Evolutionary conservation across 2,329 filamentous ascomycete genomes (phyloP).

Genomic region (Fusarium sp.): DNA sequence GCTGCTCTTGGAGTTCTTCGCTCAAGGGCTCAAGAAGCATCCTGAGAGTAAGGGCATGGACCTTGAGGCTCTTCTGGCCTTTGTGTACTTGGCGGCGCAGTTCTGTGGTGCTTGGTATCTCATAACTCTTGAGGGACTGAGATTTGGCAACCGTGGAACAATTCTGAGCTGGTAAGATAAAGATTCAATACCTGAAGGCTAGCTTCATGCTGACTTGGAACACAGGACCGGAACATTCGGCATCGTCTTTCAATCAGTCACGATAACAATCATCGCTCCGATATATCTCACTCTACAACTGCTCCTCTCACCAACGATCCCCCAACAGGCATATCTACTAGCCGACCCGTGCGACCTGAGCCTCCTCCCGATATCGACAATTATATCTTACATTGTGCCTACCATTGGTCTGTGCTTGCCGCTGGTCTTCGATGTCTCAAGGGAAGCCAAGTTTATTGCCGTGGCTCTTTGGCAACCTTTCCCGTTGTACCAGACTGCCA

Average conservation of each 20-base stretch:
- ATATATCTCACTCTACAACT: constrained; percentile 34
- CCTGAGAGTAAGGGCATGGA: background rate
- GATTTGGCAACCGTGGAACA: constrained; percentile 23
- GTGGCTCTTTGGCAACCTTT: constrained; percentile 38
- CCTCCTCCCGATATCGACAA: constrained; percentile 22
- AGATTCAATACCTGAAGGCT: background rate
- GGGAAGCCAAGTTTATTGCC: constrained; percentile 1
- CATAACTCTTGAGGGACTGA: constrained; percentile 29
- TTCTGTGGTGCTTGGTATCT: constrained; percentile 38
- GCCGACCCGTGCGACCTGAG: constrained; percentile 24
- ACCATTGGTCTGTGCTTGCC: constrained; percentile 27
- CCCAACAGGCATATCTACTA: background rate
- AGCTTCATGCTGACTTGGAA: background rate
- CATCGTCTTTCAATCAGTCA: constrained; percentile 31
- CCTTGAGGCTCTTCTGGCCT: constrained; percentile 26
- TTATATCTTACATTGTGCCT: constrained; percentile 30
- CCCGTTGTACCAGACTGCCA: constrained; percentile 22
- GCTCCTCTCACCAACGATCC: constrained; percentile 7
- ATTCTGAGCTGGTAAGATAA: constrained; percentile 29
- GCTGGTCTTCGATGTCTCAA: constrained; percentile 5
- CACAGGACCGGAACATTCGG: constrained; percentile 35
- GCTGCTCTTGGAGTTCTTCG: constrained; percentile 33
- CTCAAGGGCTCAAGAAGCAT: constrained; percentile 23
- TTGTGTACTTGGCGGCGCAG: constrained; percentile 35
- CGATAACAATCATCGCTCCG: constrained; percentile 35